A percentile compares a stretch with the other conserved stretches of the same genome.
phyloP scores from a whole-genome alignment of 2,329 filamentous ascomycete species.

The Coccinonectria pachysandricola region DNA sequence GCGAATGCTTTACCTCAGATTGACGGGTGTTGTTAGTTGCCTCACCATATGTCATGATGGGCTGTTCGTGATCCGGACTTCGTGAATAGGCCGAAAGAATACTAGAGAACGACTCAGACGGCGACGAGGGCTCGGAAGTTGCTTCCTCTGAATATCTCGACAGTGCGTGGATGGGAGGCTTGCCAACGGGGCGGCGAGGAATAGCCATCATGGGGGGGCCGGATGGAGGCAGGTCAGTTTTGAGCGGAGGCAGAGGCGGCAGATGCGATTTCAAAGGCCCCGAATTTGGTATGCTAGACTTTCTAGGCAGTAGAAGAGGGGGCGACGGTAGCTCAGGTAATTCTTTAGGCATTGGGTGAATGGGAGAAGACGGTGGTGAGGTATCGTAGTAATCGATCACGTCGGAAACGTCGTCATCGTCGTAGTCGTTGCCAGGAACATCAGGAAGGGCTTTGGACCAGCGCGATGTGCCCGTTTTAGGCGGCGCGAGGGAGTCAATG shows the following conservation, averaged over 20 bases:
- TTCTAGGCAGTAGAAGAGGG: constrained; percentile 16
- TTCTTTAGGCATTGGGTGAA: constrained; percentile 13
- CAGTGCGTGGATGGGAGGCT: constrained; percentile 5
- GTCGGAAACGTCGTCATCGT: constrained; percentile 7
- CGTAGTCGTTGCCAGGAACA: constrained; percentile 27
- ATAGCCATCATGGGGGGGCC: constrained; percentile 23
- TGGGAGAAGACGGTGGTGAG: too few species aligned
- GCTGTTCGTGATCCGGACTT: constrained; percentile 32
- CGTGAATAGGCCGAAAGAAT: constrained; percentile 45
- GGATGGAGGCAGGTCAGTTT: constrained; percentile 1
- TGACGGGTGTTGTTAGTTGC: constrained; percentile 14
- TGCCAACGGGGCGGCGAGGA: constrained; percentile 25
- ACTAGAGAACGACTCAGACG: constrained; percentile 42
- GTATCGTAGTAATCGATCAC: too few species aligned
- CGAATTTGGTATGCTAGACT: constrained; percentile 13
- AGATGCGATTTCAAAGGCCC: constrained; percentile 9
- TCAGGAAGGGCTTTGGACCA: constrained; percentile 49
- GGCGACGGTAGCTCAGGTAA: constrained; percentile 12
- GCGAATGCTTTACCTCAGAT: constrained; percentile 14
- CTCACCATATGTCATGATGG: constrained; percentile 31
- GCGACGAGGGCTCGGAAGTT: constrained; percentile 26
- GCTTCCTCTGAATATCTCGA: too few species aligned
- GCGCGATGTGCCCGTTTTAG: constrained; percentile 37
- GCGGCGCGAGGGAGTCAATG: constrained; percentile 14
- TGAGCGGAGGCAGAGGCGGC: constrained; percentile 17